These are phyloP conservation scores for Syzygium jambos DNA, from an alignment of 345 rosid genomes.

Conservation along the genomic window DNA sequence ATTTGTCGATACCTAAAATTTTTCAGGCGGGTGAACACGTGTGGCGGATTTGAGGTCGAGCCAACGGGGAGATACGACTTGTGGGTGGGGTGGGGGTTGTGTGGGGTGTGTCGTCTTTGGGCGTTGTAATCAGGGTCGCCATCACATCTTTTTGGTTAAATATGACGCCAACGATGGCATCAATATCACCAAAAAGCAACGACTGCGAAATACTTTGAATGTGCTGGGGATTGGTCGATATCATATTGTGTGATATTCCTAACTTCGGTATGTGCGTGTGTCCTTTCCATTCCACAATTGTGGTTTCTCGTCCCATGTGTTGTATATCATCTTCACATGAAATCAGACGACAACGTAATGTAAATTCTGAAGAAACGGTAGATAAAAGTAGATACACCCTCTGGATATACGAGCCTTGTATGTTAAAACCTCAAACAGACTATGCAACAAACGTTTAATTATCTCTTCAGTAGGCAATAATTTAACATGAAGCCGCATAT, in stretches of 20 bases:
- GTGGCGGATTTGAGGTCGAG: neutral
- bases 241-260: neutral
- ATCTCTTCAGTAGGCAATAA: neutral
- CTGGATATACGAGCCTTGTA: neutral
- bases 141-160: neutral
- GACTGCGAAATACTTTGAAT: constrained; percentile 5
- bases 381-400: neutral
- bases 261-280: neutral
- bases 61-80: constrained; percentile 4
- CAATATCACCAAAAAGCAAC: constrained; percentile 13
- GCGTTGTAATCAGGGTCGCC: neutral
- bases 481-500: neutral
- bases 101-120: too few relatives aligned
- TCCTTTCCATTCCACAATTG: neutral
- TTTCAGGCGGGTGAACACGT: constrained; percentile 1
- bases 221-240: neutral
- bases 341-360: neutral
- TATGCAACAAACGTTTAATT: neutral
- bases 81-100: too few relatives aligned
- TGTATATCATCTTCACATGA: neutral
- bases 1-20: neutral
- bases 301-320: neutral
- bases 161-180: constrained; percentile 15
- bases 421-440: neutral
- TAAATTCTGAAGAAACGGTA: neutral